Evolutionary conservation across 140 eudicot species (phyloP), one percentile per base, ranked within the genome.

Genomic region (Senecio squalidus): DNA sequence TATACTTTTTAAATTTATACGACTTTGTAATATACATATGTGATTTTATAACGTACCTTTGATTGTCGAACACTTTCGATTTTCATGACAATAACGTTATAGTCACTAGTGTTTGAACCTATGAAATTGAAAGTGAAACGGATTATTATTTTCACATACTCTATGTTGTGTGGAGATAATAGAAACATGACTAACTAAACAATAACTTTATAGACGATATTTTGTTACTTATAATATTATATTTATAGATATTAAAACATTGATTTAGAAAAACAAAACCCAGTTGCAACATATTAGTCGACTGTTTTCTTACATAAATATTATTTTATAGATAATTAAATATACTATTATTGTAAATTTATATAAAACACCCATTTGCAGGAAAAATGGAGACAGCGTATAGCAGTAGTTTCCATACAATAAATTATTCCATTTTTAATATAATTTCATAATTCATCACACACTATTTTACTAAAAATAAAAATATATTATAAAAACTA

Each of bases 351-450:
- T 16, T 68, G 9, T 11, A 16, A 64, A 8, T 34, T 62, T 31
- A 29, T 56, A 43, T 27, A 60, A 59, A 60, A 55, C 47, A 58
- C 48, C 89, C 17, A 73, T 60, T 83, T 84, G 96, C 96, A 78
- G 89, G 87, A 47, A 59, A 76, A 62, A 75, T 72, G 73, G 95
- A 83, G 95, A 79, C 96, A 78, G 70, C 78, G 39, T 70, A 44
- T 43, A 51, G 59, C 48, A 3, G 63, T 63, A 63, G 39, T 51
- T 33, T 62, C 23, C 58, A 71, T 16, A 39, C 6, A 36, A n/a
- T 28, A 62, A 54, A 26, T 11, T 38, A 50, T 60, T 53, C 44
- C 29, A 36, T 25, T 64, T 55, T 46, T 30, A 24, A 33, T 31
- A 29, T 24, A 2, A 55, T 41, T 62, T 31, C n/a, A 23, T 31